Percentiles rank a stretch among this genome's conserved stretches.
Conservation (phyloP, 163 green algal genomes). For the Prototheca cutis region DNA sequence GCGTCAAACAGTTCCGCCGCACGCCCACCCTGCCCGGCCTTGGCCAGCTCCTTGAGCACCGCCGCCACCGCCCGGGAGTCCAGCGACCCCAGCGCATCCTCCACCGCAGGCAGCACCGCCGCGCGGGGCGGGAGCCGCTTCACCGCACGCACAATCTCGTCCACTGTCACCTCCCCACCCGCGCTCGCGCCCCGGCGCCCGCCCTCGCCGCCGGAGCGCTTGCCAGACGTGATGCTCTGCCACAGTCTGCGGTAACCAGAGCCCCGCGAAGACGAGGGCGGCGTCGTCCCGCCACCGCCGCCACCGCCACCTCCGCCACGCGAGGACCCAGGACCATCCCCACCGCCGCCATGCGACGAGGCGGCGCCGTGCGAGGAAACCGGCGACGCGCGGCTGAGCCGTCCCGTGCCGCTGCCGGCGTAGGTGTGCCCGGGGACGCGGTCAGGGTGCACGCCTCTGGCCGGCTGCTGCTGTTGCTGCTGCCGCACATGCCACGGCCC, state of each 20-base stretch:
- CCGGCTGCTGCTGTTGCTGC: too few relatives aligned
- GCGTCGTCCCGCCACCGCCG: background rate
- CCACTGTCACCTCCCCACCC: conserved; percentile 3
- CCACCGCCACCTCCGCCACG: background rate
- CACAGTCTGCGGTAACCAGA: conserved; percentile 37
- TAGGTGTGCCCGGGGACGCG: too few relatives aligned
- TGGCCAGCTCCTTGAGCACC: conserved; percentile 73
- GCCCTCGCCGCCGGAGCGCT: too few relatives aligned
- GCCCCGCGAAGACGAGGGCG: background rate
- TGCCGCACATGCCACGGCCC: too few relatives aligned
- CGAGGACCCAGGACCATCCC: background rate
- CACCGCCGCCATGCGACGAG: too few relatives aligned
- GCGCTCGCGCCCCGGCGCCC: conserved; percentile 8
- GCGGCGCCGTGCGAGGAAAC: too few relatives aligned
- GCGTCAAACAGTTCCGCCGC: conserved; percentile 71
- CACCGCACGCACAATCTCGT: background rate
- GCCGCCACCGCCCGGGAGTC: conserved; percentile 62
- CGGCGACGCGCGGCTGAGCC: too few relatives aligned
- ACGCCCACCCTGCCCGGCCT: conserved; percentile 38
- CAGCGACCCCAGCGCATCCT: conserved; percentile 30
- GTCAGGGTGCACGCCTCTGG: too few relatives aligned
- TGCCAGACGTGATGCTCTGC: conserved; percentile 29
- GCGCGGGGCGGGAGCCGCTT: background rate
- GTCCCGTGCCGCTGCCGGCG: too few relatives aligned
- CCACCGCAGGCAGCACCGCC: background rate